Evolutionary conservation across 495 filamentous ascomycete species (phyloP), one percentile per base, ranked within the genome.

Genomic region (Penicillium riverlandense): DNA sequence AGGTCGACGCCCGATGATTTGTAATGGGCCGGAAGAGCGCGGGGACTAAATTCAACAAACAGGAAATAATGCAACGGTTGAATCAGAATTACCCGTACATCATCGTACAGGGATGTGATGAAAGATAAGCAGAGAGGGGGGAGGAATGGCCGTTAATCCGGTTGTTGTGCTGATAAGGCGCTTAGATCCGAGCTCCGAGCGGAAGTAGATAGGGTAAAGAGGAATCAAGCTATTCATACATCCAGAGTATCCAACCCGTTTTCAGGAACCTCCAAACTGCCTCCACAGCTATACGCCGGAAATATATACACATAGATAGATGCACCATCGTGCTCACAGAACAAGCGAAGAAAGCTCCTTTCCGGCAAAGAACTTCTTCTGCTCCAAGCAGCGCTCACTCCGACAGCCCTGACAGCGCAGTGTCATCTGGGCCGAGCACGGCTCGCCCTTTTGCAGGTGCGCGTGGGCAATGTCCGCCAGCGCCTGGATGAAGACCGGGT

Each of bases 401-500:
- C 77, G 88, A 68, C 94, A 99, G 14, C 87, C 88, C 16, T 95
- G 94, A 70, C 94, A 99, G 54, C 94, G 79, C 46, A 99, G 65
- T 4, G 78, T 80, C 86, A 97, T 91, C 69, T 97, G 94, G 52
- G 70, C 67, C 13, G 85, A 91, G 47, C 82, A 82, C 37, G 72
- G 76, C 37, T 79, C 68, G 28, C 81, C 84, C 48, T 78, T 84
- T 44, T 78, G 65, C 39, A 99, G 58, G 66, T 99, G 94, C 11
- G 67, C 59, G 39, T 84, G 82, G 10, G 90, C 94, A 53, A 99
- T 74, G 52, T 94, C 80, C 8, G 91, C 94, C 22, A 99, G 72
- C 4, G 88, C 92, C 49, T 88, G 59, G 51, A 99, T 97, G 59
- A 99, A 99, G 22, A 89, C 79, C 0, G 83, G 88, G 53, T 77